phyloP scores from a whole-genome alignment of 179 eudicot genomes.

The Silene noctiflora region DNA sequence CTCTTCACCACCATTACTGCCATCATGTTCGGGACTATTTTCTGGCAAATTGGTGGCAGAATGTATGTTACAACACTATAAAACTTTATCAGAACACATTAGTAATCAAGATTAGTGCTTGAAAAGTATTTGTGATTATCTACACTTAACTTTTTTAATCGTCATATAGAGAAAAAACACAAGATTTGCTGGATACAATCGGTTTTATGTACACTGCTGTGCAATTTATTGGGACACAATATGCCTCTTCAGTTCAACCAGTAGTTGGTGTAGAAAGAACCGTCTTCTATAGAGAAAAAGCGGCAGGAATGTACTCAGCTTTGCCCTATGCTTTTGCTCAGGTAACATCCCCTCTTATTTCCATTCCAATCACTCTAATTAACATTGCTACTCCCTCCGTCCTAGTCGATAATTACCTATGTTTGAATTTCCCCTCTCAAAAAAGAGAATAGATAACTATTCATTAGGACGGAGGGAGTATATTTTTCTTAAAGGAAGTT shows the following conservation, averaged over 20 bases:
- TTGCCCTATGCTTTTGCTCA: conserved; percentile 80
- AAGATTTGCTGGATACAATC: conserved; percentile 55
- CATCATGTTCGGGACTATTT: conserved; percentile 48
- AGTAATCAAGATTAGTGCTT: too few species aligned
- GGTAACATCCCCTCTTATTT: conserved; percentile 25
- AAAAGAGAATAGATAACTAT: too few species aligned
- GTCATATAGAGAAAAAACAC: conserved; percentile 27
- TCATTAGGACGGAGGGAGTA: too few species aligned
- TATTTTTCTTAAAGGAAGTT: too few species aligned
- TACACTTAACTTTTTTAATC: background rate
- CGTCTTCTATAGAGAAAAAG: conserved; percentile 77
- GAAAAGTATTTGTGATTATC: background rate
- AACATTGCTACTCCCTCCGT: too few species aligned
- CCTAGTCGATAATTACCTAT: too few species aligned
- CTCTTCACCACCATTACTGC: conserved; percentile 40
- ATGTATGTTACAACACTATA: conserved; percentile 31
- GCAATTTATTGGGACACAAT: conserved; percentile 57
- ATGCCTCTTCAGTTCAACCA: conserved; percentile 60
- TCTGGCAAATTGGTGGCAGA: conserved; percentile 66
- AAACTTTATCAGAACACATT: background rate
- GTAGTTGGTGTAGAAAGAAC: conserved; percentile 65
- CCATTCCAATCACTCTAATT: background rate
- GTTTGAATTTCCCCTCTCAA: too few species aligned
- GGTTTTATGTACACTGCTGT: conserved; percentile 75
- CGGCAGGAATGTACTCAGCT: conserved; percentile 85